phyloP scores from a whole-genome alignment of 495 filamentous ascomycete species.

The Hypoxylon crocopeplum region DNA sequence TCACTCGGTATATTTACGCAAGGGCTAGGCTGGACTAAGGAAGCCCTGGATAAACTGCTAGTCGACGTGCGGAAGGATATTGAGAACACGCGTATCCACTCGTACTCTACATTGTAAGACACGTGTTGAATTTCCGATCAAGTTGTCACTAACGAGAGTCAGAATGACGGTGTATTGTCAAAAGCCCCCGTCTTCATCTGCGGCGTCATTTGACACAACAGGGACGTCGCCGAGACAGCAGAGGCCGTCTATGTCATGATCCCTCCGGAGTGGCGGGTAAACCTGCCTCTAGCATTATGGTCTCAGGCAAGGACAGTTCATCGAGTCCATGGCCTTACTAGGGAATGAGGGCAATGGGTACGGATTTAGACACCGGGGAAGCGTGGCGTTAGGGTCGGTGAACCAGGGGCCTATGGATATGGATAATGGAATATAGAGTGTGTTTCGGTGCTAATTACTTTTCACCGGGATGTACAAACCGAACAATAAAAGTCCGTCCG shows the following conservation, averaged over 20 bases:
- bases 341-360: conserved; percentile 3
- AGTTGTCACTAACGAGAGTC: background rate
- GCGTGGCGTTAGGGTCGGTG: no score
- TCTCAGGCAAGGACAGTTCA: background rate
- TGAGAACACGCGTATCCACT: conserved; percentile 39
- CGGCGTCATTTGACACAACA: conserved; percentile 14
- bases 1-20: conserved; percentile 43
- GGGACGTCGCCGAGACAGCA: conserved; percentile 1
- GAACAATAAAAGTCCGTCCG: no score
- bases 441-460: no score
- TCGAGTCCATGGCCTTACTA: background rate
- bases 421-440: no score
- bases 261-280: background rate
- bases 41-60: conserved; percentile 42
- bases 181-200: conserved; percentile 13
- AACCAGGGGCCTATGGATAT: no score
- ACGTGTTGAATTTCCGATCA: background rate
- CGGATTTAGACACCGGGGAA: no score
- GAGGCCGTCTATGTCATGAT: conserved; percentile 20
- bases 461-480: no score
- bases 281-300: background rate
- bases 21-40: conserved; percentile 42
- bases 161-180: conserved; percentile 31
- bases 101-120: conserved; percentile 36
- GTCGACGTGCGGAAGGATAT: conserved; percentile 38